Conservation (phyloP, 164 flowering plant species). For the Aristolochia contorta region DNA sequence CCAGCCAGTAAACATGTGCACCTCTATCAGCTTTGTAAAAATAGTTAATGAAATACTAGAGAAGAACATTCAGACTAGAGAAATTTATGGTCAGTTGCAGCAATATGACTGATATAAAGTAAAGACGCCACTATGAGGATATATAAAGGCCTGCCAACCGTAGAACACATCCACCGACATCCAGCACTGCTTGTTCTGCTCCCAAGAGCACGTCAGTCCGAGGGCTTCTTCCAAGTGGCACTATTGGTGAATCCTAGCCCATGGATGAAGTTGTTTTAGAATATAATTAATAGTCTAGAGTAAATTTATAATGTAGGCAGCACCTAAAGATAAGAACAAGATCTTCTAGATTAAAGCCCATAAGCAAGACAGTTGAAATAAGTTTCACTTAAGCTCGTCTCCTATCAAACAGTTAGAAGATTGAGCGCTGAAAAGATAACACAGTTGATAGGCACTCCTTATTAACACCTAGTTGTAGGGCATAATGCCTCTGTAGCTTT, state of each 20-base stretch:
- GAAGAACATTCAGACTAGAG: too few relatives aligned
- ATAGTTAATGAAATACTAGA: slow-evolving; percentile 32
- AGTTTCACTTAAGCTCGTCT: too few relatives aligned
- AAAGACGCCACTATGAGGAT: slow-evolving; percentile 35
- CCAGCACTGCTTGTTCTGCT: slow-evolving; percentile 73
- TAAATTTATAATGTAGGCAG: too few relatives aligned
- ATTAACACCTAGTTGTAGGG: too few relatives aligned
- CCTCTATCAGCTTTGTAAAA: slow-evolving; percentile 67
- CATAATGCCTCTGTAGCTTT: too few relatives aligned
- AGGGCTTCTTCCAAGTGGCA: slow-evolving; percentile 84
- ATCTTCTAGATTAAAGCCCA: too few relatives aligned
- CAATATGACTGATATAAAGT: not conserved
- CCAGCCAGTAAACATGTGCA: slow-evolving; percentile 74
- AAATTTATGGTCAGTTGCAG: too few relatives aligned
- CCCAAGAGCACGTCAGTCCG: slow-evolving; percentile 78
- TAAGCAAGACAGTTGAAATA: too few relatives aligned
- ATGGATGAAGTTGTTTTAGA: slow-evolving; percentile 9
- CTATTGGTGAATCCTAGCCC: slow-evolving; percentile 58
- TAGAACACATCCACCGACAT: slow-evolving; percentile 74
- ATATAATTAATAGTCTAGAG: not conserved
- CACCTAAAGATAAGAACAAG: too few relatives aligned
- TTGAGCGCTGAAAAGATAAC: too few relatives aligned
- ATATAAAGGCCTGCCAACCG: slow-evolving; percentile 96
- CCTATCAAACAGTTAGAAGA: too few relatives aligned
- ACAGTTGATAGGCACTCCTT: too few relatives aligned